Percentiles rank a stretch among this genome's conserved stretches.
These are phyloP conservation scores for Hymenoscyphus salicellus DNA, from an alignment of 2,329 filamentous ascomycete genomes.

Conservation along the genomic window DNA sequence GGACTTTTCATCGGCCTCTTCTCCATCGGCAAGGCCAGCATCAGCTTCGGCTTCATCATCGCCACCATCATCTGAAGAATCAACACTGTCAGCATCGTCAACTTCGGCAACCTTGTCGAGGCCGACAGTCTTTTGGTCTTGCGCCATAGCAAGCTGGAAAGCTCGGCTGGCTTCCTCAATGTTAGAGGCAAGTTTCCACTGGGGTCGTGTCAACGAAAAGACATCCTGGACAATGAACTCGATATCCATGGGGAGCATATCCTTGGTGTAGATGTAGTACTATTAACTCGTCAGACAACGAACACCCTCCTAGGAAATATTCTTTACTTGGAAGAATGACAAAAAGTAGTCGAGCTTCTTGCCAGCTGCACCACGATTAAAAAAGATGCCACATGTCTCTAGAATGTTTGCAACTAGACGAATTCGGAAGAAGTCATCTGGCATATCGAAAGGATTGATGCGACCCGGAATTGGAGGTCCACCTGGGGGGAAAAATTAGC, in stretches of 20 bases:
- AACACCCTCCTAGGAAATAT: conserved; percentile 9
- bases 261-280: conserved; percentile 93
- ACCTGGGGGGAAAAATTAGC: conserved; percentile 45
- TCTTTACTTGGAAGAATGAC: conserved; percentile 77
- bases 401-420: conserved; percentile 84
- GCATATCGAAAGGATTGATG: conserved; percentile 75
- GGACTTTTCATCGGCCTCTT: conserved; percentile 50
- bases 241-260: conserved; percentile 89
- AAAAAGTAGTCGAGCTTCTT: conserved; percentile 98
- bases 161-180: conserved; percentile 78
- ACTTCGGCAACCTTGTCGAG: conserved; percentile 65
- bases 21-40: conserved; percentile 20
- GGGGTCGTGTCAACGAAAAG: conserved; percentile 77
- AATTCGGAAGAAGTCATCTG: conserved; percentile 95
- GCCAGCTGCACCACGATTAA: conserved; percentile 86
- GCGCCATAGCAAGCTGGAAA: conserved; percentile 83
- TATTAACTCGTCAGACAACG: conserved; percentile 37
- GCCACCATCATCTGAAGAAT: conserved; percentile 75
- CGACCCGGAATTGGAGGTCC: conserved; percentile 78
- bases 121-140: conserved; percentile 81
- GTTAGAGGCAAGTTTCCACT: conserved; percentile 84
- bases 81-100: conserved; percentile 69
- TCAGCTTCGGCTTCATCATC: conserved; percentile 49
- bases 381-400: conserved; percentile 95
- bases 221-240: conserved; percentile 96